Evolutionary conservation across 2,329 filamentous ascomycete species (phyloP).

Genomic region (Clonostachys rosea): DNA sequence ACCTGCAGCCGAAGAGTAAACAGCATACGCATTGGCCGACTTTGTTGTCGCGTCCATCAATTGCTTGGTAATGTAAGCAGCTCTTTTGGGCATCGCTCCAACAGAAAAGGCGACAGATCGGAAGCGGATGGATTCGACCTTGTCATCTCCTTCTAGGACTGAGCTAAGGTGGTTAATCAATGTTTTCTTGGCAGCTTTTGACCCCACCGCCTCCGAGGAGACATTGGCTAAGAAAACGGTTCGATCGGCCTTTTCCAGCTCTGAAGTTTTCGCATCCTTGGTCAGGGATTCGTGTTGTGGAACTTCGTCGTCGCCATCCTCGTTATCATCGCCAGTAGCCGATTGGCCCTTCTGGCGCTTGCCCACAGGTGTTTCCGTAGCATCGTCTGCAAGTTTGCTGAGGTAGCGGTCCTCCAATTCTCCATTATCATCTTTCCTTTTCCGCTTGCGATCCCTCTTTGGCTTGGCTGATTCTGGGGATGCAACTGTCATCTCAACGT

Average conservation of each 20-base stretch:
- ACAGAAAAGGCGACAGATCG: conserved; percentile 84
- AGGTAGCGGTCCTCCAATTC: conserved; percentile 69
- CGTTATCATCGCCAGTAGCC: conserved; percentile 28
- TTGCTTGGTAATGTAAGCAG: conserved; percentile 87
- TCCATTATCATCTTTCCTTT: conserved; percentile 63
- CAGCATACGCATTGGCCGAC: conserved; percentile 90
- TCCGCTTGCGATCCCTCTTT: conserved; percentile 54
- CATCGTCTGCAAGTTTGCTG: conserved; percentile 55
- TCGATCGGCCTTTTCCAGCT: conserved; percentile 79
- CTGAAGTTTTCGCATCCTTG: conserved; percentile 47
- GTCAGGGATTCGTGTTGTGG: conserved; percentile 55
- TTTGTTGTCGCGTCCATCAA: conserved; percentile 89
- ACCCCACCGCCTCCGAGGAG: conserved; percentile 74
- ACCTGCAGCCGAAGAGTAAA: conserved; percentile 73
- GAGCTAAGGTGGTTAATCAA: conserved; percentile 75
- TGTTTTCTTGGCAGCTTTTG: conserved; percentile 74
- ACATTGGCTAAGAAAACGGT: conserved; percentile 95
- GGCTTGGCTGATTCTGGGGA: conserved; percentile 26
- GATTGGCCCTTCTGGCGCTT: conserved; percentile 47
- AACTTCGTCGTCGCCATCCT: conserved; percentile 37
- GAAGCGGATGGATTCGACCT: conserved; percentile 88
- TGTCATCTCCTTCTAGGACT: conserved; percentile 62
- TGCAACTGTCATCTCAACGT: conserved; percentile 23
- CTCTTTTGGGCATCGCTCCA: conserved; percentile 78
- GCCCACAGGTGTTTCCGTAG: conserved; percentile 40